A percentile compares a stretch with the other conserved stretches of the same genome.
Evolutionary conservation across 352 stramenopile species (phyloP).

Genomic region (Phytophthora pistaciae): DNA sequence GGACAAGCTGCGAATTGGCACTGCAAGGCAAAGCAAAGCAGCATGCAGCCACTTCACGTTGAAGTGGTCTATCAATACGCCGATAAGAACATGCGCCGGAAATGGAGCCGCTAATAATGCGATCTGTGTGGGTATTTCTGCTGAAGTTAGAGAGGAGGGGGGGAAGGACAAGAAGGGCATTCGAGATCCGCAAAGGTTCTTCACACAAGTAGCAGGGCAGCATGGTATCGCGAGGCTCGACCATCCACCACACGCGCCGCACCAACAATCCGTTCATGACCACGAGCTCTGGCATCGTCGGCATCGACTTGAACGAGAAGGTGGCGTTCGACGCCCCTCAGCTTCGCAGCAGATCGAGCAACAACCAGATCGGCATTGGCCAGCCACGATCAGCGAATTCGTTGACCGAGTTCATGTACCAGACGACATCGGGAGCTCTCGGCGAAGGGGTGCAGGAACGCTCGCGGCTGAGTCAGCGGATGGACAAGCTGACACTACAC

Average conservation of each 20-base stretch:
- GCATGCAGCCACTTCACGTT: not conserved
- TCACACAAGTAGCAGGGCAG: not conserved
- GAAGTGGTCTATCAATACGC: conserved; percentile 24
- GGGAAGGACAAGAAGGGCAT: not conserved
- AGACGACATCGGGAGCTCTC: conserved; percentile 67
- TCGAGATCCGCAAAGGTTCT: conserved; percentile 13
- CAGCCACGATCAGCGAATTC: conserved; percentile 28
- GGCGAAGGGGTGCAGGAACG: conserved; percentile 63
- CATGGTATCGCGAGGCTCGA: conserved; percentile 82
- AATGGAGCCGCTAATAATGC: conserved; percentile 24
- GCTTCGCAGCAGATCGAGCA: conserved; percentile 38
- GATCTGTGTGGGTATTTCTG: conserved; percentile 13
- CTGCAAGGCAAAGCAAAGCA: not conserved
- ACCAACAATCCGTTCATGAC: conserved; percentile 88
- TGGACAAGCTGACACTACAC: conserved; percentile 75
- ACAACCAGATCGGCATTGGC: conserved; percentile 41
- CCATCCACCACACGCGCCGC: conserved; percentile 73
- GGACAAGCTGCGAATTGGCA: conserved; percentile 6
- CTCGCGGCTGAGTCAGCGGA: conserved; percentile 75
- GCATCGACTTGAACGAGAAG: conserved; percentile 79
- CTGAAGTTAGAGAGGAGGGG: not conserved
- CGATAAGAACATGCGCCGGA: conserved; percentile 21
- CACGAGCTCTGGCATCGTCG: conserved; percentile 86
- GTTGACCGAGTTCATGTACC: conserved; percentile 85
- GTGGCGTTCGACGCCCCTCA: conserved; percentile 70